Conservation (phyloP, 805 yeast species). For the Saccharomyces eubayanus region DNA sequence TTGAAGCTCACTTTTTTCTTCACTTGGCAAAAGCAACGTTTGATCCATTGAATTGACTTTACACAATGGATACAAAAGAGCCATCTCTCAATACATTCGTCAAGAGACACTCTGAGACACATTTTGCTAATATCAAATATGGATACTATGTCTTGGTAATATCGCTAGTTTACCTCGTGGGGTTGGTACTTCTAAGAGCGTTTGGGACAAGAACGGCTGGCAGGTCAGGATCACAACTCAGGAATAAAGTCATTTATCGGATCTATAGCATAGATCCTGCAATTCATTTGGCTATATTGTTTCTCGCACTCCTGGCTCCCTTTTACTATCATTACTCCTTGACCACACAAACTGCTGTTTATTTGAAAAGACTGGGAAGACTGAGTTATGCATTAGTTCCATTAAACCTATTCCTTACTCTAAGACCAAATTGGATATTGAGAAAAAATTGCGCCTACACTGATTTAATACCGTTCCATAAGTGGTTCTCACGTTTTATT, state of each 20-base stretch:
- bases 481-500: constrained; percentile 61
- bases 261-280: constrained; percentile 33
- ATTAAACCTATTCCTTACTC: constrained; percentile 44
- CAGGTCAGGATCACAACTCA: constrained; percentile 26
- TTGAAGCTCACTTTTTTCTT: neutral
- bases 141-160: constrained; percentile 46
- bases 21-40: neutral
- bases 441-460: constrained; percentile 40
- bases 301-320: constrained; percentile 31
- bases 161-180: constrained; percentile 34
- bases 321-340: constrained; percentile 27
- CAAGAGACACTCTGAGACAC: constrained; percentile 45
- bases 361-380: constrained; percentile 53
- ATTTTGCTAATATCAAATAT: constrained; percentile 49
- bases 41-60: neutral
- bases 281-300: constrained; percentile 30
- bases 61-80: neutral
- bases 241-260: constrained; percentile 26
- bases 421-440: constrained; percentile 47
- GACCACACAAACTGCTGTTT: constrained; percentile 17
- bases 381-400: constrained; percentile 52
- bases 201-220: constrained; percentile 7
- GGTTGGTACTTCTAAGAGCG: constrained; percentile 30
- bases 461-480: constrained; percentile 50
- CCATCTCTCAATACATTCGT: neutral